Conservation (phyloP, 345 rosid species). For the Gossypium thurberi region DNA sequence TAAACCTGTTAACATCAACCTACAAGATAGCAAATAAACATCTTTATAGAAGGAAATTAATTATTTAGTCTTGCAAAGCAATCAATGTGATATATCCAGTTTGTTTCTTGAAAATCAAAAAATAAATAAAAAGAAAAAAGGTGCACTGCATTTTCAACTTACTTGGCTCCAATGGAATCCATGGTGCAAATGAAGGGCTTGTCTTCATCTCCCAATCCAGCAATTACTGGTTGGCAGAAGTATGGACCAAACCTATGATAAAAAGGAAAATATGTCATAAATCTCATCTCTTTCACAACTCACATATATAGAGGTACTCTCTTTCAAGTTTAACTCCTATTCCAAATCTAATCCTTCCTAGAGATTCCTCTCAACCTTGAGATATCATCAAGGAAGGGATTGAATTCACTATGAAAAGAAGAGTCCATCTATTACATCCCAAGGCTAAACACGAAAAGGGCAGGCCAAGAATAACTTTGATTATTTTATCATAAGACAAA, state of each 20-base stretch:
- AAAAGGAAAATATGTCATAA: not conserved
- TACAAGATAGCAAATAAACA: not conserved
- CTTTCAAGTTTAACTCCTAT: not conserved
- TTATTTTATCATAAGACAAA: not conserved
- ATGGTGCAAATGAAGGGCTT: slow-evolving; percentile 94
- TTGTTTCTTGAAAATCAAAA: not conserved
- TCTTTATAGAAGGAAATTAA: not conserved
- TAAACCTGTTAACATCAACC: not conserved
- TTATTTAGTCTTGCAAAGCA: not conserved
- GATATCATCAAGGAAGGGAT: slow-evolving; percentile 1
- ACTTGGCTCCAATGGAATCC: slow-evolving; percentile 99
- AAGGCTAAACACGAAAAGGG: not conserved
- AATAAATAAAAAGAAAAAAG: not conserved
- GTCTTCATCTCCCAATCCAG: slow-evolving; percentile 88
- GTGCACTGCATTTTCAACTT: slow-evolving; percentile 20
- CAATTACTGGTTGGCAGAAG: slow-evolving; percentile 95
- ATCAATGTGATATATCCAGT: not conserved
- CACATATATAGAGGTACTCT: not conserved
- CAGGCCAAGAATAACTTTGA: not conserved
- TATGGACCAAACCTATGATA: slow-evolving; percentile 80
- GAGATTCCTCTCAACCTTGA: not conserved
- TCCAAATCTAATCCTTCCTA: not conserved
- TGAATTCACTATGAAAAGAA: not conserved
- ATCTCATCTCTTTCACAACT: not conserved
- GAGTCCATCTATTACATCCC: not conserved